Conservation (phyloP, 441 rosid species). For the Metrosideros polymorpha region DNA sequence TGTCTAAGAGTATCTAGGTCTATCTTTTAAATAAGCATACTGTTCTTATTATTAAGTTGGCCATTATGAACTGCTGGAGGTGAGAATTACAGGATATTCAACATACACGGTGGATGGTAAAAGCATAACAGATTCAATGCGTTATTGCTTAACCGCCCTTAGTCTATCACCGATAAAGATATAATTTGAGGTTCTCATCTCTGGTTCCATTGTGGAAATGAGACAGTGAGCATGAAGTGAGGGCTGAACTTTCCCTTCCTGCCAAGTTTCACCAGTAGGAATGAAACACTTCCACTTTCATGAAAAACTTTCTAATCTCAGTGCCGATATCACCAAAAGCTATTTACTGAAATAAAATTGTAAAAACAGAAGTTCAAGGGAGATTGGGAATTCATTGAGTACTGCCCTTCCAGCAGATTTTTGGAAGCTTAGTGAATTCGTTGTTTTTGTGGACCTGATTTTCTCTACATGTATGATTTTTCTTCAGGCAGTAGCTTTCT, state of each 20-base stretch:
- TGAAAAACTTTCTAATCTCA: not conserved
- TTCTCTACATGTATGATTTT: not conserved
- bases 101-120: not conserved
- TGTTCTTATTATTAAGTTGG: not conserved
- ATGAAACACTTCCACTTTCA: not conserved
- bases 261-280: not conserved
- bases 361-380: not conserved
- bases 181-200: not conserved
- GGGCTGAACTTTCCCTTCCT: not conserved
- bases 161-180: not conserved
- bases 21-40: not conserved
- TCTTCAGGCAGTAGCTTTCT: not conserved
- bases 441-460: not conserved
- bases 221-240: not conserved
- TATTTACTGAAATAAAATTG: not conserved
- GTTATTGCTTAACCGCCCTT: not conserved
- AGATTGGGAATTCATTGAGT: not conserved
- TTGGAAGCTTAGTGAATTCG: not conserved
- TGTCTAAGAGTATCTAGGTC: not conserved
- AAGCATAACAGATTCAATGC: not conserved
- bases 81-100: not conserved
- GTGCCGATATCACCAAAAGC: not conserved
- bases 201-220: not conserved
- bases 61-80: not conserved
- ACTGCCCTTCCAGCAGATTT: not conserved